phyloP scores from a whole-genome alignment of 1,139 yeast species.

The Sugiyamaella castrensis region DNA sequence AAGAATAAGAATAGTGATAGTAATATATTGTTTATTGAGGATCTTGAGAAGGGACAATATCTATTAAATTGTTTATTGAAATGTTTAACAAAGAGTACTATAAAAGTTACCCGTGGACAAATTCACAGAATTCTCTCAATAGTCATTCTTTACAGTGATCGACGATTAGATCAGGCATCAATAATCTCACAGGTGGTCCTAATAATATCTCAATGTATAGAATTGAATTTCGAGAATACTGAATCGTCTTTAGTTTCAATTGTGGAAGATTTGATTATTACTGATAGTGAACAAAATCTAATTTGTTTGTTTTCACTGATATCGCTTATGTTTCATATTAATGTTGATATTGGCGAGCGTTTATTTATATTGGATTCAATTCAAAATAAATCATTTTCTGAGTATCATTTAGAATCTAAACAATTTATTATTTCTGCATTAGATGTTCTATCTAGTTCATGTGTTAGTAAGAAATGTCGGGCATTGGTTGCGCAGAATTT shows the following conservation, averaged over 20 bases:
- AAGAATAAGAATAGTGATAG: too few relatives aligned
- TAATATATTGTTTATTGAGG: too few relatives aligned
- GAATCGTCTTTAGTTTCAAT: not conserved
- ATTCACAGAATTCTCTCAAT: not conserved
- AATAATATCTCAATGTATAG: slow-evolving; percentile 17
- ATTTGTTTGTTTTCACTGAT: slow-evolving; percentile 52
- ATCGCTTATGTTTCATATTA: slow-evolving; percentile 64
- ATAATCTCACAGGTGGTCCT: slow-evolving; percentile 21
- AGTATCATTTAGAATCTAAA: slow-evolving; percentile 24
- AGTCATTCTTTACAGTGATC: slow-evolving; percentile 4
- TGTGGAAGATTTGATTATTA: slow-evolving; percentile 4
- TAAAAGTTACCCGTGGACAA: too few relatives aligned
- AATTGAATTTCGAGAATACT: slow-evolving; percentile 10
- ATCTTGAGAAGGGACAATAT: too few relatives aligned
- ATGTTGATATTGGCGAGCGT: slow-evolving; percentile 25
- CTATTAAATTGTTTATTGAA: too few relatives aligned
- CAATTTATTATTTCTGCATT: slow-evolving; percentile 30
- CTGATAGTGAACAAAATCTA: slow-evolving; percentile 1
- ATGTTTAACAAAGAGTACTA: too few relatives aligned
- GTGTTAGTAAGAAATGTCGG: slow-evolving; percentile 36
- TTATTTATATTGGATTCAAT: slow-evolving; percentile 25
- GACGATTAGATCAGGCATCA: slow-evolving; percentile 6
- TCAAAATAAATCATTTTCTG: slow-evolving; percentile 25
- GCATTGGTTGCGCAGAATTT: slow-evolving; percentile 32
- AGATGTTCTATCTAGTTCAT: slow-evolving; percentile 37